A percentile compares a stretch with the other conserved stretches of the same genome.
phyloP scores from a whole-genome alignment of 139 green algal genomes.

The Closterium sp. region DNA sequence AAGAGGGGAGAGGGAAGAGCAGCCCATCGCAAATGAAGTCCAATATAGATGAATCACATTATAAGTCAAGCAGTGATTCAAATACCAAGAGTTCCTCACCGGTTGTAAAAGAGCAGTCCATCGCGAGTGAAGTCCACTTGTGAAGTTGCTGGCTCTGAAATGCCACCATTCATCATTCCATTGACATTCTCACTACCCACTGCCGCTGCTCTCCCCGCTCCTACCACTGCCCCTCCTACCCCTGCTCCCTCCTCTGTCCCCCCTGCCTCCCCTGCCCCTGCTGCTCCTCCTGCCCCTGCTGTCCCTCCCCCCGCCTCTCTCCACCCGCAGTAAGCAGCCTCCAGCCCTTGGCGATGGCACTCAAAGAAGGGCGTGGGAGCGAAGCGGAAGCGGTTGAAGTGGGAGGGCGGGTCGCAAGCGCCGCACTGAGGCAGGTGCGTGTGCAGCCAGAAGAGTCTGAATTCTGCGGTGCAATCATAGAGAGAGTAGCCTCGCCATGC shows the following conservation, averaged over 20 bases:
- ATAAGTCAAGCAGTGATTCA: no score
- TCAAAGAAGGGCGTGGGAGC: slow-evolving; percentile 15
- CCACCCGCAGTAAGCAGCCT: neutral
- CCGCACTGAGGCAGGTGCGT: slow-evolving; percentile 66
- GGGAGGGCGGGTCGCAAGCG: slow-evolving; percentile 16
- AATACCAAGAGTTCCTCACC: no score
- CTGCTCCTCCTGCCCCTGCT: slow-evolving; percentile 17
- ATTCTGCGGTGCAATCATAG: slow-evolving; percentile 80
- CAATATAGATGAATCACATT: no score
- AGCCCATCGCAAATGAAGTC: slow-evolving; percentile 75
- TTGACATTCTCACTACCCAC: neutral
- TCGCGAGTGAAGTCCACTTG: slow-evolving; percentile 64
- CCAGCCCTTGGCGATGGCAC: slow-evolving; percentile 52
- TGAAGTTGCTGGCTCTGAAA: neutral
- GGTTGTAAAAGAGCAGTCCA: slow-evolving; percentile 71
- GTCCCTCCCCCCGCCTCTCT: neutral
- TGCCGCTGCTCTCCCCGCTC: neutral
- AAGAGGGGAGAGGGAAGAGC: no score
- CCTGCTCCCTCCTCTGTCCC: slow-evolving; percentile 9
- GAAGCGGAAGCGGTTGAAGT: slow-evolving; percentile 45
- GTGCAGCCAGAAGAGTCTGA: slow-evolving; percentile 74
- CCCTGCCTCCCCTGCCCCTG: neutral
- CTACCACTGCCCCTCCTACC: neutral
- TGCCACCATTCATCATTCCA: neutral
- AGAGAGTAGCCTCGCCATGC: slow-evolving; percentile 81